These are phyloP conservation scores for Kodamaea nitidulidarum DNA, from an alignment of 805 yeast species.

Conservation along the genomic window DNA sequence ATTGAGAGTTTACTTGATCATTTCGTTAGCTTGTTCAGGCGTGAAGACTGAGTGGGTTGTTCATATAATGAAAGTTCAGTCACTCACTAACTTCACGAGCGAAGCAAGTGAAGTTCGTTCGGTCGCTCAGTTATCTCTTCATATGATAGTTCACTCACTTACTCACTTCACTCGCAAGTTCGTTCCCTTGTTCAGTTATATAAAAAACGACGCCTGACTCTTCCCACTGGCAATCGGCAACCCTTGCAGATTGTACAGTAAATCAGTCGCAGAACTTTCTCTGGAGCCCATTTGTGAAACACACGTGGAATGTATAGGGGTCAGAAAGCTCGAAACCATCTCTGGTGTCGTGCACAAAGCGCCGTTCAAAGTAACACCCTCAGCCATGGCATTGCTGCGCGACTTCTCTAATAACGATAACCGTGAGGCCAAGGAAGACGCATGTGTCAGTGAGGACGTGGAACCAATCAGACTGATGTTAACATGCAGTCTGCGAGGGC, in stretches of 20 bases:
- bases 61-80: too few relatives aligned
- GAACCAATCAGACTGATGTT: background rate
- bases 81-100: too few relatives aligned
- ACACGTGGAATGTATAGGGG: conserved; percentile 16
- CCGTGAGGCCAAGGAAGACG: conserved; percentile 12
- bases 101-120: too few relatives aligned
- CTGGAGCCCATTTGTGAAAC: conserved; percentile 13
- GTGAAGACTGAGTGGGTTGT: too few relatives aligned
- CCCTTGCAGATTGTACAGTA: conserved; percentile 1
- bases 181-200: too few relatives aligned
- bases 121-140: too few relatives aligned
- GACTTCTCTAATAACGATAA: conserved; percentile 14
- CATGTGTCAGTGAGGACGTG: conserved; percentile 6
- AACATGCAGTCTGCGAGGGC: conserved; percentile 1
- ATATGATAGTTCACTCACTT: too few relatives aligned
- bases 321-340: conserved; percentile 21
- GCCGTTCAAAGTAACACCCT: conserved; percentile 19
- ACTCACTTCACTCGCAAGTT: too few relatives aligned
- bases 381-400: conserved; percentile 11
- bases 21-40: too few relatives aligned
- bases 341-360: conserved; percentile 27
- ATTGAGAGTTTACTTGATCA: too few relatives aligned
- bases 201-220: conserved; percentile 3
- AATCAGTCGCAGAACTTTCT: conserved; percentile 8
- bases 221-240: background rate